Evolutionary conservation across 1,284 basidiomycete species (phyloP), one percentile per base, ranked within the genome.

Genomic region (Austropuccinia psidii): DNA sequence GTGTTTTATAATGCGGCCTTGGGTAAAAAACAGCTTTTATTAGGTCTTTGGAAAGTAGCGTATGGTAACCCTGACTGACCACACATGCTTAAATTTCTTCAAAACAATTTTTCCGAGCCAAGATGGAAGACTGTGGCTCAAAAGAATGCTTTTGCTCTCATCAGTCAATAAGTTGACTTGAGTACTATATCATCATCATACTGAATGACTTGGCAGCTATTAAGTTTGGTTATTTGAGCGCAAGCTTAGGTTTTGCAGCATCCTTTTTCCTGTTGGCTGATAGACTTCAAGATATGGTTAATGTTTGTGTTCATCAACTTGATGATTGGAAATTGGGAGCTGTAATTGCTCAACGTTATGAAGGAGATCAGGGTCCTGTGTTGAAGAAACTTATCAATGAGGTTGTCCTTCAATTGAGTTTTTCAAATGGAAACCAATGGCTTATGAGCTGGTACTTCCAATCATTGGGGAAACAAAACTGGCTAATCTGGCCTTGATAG

Each of bases 371-470:
- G 35, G 92, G 93, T 0, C 90, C 90, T 0, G 82, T 97, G 0
- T 80, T 98, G 31, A 82, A 83, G 24, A 85, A 85, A 58, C 86
- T 98, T 27, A 81, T 98, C 41, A 85, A 84, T 21, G 85, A 85
- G 58, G 87, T 85, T 0, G 88, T 98, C 1, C 81, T 98, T 0
- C 93, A 93, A 0, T 84, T 86, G 24, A 93, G 93, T 0, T 91
- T 97, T 79, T 84, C 84, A 66, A 85, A 88, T 21, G 93, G 93
- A 0, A 93, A 97, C 80, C 85, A 94, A 41, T 98, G 91, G 89
- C 83, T 98, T n/a, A 90, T 87, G n/a, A 91, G 89, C 75, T 98
- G 94, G 95, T 91, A 90, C 3, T 93, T 97, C 80, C 96, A 93
- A 91, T 83, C 91, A 76, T 83, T 98, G 33, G 87, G 88, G 84